phyloP scores from a whole-genome alignment of 768 basidiomycete species.

The Suillus plorans region DNA sequence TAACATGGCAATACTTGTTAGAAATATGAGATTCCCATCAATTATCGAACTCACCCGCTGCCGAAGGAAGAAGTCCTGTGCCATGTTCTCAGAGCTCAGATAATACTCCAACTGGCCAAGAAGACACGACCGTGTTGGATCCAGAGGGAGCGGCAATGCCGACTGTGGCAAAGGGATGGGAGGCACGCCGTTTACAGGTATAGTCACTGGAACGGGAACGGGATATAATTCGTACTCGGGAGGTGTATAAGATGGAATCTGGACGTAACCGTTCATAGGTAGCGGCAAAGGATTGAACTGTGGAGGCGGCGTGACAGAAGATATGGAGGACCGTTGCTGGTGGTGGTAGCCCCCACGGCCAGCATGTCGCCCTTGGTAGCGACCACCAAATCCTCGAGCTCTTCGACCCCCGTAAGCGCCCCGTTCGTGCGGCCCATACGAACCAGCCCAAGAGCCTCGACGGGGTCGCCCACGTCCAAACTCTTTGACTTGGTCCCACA shows the following conservation, averaged over 20 bases:
- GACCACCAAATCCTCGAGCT: slow-evolving; percentile 39
- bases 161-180: slow-evolving; percentile 48
- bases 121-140: slow-evolving; percentile 65
- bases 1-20: slow-evolving; percentile 5
- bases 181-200: slow-evolving; percentile 19
- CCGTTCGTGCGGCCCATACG: slow-evolving; percentile 29
- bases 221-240: slow-evolving; percentile 30
- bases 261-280: slow-evolving; percentile 27
- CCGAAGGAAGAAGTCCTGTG: slow-evolving; percentile 81
- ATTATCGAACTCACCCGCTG: slow-evolving; percentile 54
- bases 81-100: slow-evolving; percentile 86
- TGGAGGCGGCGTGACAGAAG: slow-evolving; percentile 28
- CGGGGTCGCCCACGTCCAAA: slow-evolving; percentile 25
- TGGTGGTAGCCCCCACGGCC: slow-evolving; percentile 36
- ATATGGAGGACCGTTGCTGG: slow-evolving; percentile 32
- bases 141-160: slow-evolving; percentile 54
- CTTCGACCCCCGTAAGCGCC: slow-evolving; percentile 30
- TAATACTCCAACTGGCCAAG: slow-evolving; percentile 91
- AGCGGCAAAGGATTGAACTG: slow-evolving; percentile 32
- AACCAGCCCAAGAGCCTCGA: slow-evolving; percentile 31
- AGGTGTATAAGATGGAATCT: slow-evolving; percentile 27
- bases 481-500: slow-evolving; percentile 24
- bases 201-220: slow-evolving; percentile 22
- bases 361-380: slow-evolving; percentile 35
- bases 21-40: not conserved